Evolutionary conservation across 1,284 basidiomycete genomes (phyloP).

Genomic region (Marasmius tenuissimus): DNA sequence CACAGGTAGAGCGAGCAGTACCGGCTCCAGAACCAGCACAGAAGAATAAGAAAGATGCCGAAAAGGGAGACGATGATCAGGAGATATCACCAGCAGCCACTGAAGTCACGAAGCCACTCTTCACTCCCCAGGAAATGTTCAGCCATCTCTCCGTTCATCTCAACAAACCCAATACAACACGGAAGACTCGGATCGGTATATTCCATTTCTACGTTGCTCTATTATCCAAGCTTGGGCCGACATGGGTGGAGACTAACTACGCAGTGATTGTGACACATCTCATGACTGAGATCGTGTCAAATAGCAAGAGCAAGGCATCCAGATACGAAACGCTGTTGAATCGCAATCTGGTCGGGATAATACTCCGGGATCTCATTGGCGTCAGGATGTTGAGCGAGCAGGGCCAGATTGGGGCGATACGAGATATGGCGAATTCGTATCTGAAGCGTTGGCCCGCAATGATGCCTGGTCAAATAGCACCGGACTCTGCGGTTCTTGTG

Average conservation of each 20-base stretch:
- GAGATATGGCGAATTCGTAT: conserved; percentile 80
- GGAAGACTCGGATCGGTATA: conserved; percentile 80
- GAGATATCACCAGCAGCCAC: conserved; percentile 38
- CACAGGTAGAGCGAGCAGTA: conserved; percentile 72
- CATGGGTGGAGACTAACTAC: conserved; percentile 87
- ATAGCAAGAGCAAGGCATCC: conserved; percentile 49
- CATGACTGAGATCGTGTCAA: conserved; percentile 72
- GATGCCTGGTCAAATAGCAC: conserved; percentile 82
- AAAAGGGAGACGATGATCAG: conserved; percentile 55
- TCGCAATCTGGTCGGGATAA: conserved; percentile 71
- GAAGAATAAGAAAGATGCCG: conserved; percentile 62
- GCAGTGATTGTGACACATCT: conserved; percentile 79
- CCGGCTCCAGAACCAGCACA: conserved; percentile 49
- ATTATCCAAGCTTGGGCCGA: conserved; percentile 72
- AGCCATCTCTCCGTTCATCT: conserved; percentile 75
- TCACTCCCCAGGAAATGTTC: conserved; percentile 83
- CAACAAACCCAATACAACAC: conserved; percentile 69
- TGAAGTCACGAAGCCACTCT: conserved; percentile 71
- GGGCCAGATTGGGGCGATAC: conserved; percentile 89
- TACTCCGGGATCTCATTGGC: conserved; percentile 86
- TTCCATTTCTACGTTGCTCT: conserved; percentile 89
- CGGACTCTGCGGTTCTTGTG: conserved; percentile 70
- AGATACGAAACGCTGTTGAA: conserved; percentile 78
- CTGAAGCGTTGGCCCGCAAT: conserved; percentile 91
- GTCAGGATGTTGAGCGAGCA: conserved; percentile 89